Percentiles rank a stretch among this genome's conserved stretches.
Evolutionary conservation across 2,329 filamentous ascomycete species (phyloP).

Genomic region (Plectosphaerella sp.): DNA sequence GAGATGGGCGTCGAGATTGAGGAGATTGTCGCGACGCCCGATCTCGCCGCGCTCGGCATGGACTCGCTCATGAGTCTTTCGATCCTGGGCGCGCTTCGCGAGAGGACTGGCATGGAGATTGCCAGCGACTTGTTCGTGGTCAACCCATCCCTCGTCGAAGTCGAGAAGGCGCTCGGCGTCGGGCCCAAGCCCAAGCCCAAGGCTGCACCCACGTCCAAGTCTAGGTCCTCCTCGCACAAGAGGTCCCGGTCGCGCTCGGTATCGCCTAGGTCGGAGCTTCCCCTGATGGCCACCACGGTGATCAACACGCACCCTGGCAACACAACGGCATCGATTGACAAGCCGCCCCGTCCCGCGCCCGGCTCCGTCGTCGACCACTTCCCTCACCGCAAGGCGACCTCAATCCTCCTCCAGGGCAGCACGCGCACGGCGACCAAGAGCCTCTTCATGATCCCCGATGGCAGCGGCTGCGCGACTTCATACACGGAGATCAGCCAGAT

Average conservation of each 20-base stretch:
- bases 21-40: slow-evolving; percentile 51
- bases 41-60: slow-evolving; percentile 53
- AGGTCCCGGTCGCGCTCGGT: slow-evolving; percentile 1
- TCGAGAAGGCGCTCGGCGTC: slow-evolving; percentile 59
- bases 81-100: slow-evolving; percentile 49
- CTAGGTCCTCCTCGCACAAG: slow-evolving; percentile 4
- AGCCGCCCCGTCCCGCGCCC: slow-evolving; percentile 27
- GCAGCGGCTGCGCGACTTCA: slow-evolving; percentile 59
- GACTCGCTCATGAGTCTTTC: slow-evolving; percentile 55
- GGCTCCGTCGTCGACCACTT: slow-evolving; percentile 34
- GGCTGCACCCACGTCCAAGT: slow-evolving; percentile 22
- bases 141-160: slow-evolving; percentile 59
- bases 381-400: slow-evolving; percentile 45
- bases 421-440: slow-evolving; percentile 34
- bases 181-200: slow-evolving; percentile 32
- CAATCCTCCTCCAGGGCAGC: slow-evolving; percentile 45
- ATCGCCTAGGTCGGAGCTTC: neutral
- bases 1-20: slow-evolving; percentile 69
- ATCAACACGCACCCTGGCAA: slow-evolving; percentile 22
- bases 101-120: slow-evolving; percentile 48
- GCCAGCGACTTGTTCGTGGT: slow-evolving; percentile 57
- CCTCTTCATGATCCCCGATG: slow-evolving; percentile 52
- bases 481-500: slow-evolving; percentile 58
- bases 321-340: slow-evolving; percentile 44
- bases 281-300: slow-evolving; percentile 16